Evolutionary conservation across 331 rosid species (phyloP), one percentile per base, ranked within the genome.

Genomic region (Dryas integrifolia): DNA sequence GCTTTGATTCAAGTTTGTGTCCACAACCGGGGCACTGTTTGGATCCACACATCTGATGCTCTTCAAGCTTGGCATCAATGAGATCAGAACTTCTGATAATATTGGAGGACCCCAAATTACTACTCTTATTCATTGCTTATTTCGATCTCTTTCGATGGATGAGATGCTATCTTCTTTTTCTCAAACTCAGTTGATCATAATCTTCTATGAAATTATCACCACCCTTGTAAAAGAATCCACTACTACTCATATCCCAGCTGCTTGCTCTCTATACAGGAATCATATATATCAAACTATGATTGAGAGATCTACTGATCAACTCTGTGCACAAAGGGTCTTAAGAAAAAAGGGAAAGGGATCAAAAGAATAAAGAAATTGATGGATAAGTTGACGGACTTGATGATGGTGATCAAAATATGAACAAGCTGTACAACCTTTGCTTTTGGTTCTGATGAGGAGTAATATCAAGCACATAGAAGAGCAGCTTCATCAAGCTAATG

Each of bases 1-100:
- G 94, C 72, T 92, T 92, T 47, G 78, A 83, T 83, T 92, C 92
- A 16, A 92, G 87, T 72, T 85, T 87, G 88, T 92, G 98, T 48
- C 98, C 98, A 75, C 98, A 92, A 75, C 98, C 89, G 21, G 98
- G 98, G 80, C 98, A 92, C 84, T 88, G 97, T 81, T 92, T 92
- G 79, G 98, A 90, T 91, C 94, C 98, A 77, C 92, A 90, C 86
- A 86, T 81, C 70, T 87, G 97, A 82, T 92, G 97, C 82, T 88
- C 98, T 83, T 90, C 98, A 45, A 92, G 98, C 85, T 92, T 92
- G 2, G 97, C 96, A 82, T 92, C 98, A 75, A 92, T 92, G 72
- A 92, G 98, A 84, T 88, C 96, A 59, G 96, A 82, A 77, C 96
- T 92, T 65, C 87, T 92, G 70, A 88, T 85, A 30, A 30, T 30